Evolutionary conservation across 768 basidiomycete genomes (phyloP), one percentile per base, ranked within the genome.

Genomic region (Lactarius hatsudake): DNA sequence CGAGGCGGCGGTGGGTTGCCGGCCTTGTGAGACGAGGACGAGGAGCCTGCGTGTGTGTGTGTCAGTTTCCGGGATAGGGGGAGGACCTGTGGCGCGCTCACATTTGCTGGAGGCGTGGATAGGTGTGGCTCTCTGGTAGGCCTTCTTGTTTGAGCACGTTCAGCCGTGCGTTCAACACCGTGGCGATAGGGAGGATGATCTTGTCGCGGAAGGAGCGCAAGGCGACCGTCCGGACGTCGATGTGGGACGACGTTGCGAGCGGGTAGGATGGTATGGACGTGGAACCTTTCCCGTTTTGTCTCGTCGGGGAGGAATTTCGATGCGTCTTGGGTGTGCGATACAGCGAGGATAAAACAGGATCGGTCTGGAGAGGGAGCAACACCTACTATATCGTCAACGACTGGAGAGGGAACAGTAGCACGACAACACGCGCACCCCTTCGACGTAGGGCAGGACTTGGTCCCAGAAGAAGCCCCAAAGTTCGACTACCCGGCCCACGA

Each of bases 381-480:
- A 85, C 82, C 86, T 87, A 66, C 20, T 60, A 43, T 32, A 23
- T 43, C 9, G 30, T 59, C 30, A 64, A 20, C 32, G 32, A 20
- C 18, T 30, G 43, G 30, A 76, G 81, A 73, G 78, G 78, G 26
- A 80, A 67, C 23, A 79, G 66, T 23, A 78, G 78, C 17, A 80
- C 65, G 30, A 79, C 73, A 61, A 79, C 79, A 30, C 12, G 81
- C 87, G 74, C 72, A 94, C 92, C 63, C 91, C 93, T 82, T 94
- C 93, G 40, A 94, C 80, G 74, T 94, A 95, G 9, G 93, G 90
- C 8, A 95, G 79, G 32, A 94, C 87, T 67, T 91, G 87, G 71
- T 90, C 90, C 90, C 92, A 96, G 77, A 97, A 97, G 81, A 96
- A 96, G 17, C 83, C 85, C 94, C 95, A 98, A 20, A 91, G 82